Base-by-base conservation (phyloP, 179 eudicot genomes). In the Drosera spatulata region DNA sequence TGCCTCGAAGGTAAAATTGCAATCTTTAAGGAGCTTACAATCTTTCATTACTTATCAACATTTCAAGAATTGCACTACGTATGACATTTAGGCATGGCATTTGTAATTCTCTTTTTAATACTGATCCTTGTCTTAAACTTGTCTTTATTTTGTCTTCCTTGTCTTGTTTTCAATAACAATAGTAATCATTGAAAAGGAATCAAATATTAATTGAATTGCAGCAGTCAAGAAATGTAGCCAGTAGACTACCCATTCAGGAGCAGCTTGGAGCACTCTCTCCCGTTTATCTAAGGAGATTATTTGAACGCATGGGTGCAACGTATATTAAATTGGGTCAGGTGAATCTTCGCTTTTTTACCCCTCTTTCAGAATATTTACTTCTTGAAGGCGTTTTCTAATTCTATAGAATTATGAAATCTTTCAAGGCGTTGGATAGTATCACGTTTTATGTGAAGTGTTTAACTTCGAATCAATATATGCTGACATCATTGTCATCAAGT, bases 281-380 rank as follows among this genome's bases (percentile, higher is more conserved):
- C 8, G 65, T 75, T 63, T 93, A 93, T 73, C 73, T 93, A 63
- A 78, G 99, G 33, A 86, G 75, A 68, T 71, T 93, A 78, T 89
- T 93, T 74, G 99, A 88, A 77, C 95, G 96, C 63, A 68, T 93
- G 86, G 99, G 99, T 43, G 96, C 99, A 58, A 93, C 99, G 49
- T 93, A 89, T 74, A 81, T 89, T 61, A 93, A 93, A 73, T 68
- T 93, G 81, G 99, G 99, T 54, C 99, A 89, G 90, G 99, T 93
- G 73, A 73, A 59, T 61, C 49, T 38, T 44, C 39, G 57, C 55
- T 12, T 50, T 50, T 50, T 50, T 4, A 4, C 53, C 13, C 13
- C 12, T 10, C n/a, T 7, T 50, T 7, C 13, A 7, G 53, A 10
- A 7, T 50, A 10, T 50, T 46, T 46, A 10, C 9, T 50, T 12